Percentiles rank a stretch among this genome's conserved stretches.
These are phyloP conservation scores for Talaromyces sp. DNA, from an alignment of 2,329 filamentous ascomycete genomes.

Conservation along the genomic window DNA sequence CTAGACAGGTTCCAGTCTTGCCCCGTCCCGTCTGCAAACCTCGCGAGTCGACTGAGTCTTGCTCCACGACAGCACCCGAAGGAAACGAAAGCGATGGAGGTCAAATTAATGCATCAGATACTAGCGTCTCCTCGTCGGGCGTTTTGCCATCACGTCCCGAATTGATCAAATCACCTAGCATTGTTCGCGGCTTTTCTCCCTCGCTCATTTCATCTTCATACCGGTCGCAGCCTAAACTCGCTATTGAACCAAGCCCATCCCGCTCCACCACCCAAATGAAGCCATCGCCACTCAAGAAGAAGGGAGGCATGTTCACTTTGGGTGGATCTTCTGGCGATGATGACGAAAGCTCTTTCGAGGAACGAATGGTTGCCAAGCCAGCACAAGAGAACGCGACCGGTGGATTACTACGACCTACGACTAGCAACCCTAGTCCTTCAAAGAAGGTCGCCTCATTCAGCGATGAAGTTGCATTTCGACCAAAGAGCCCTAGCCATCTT, in stretches of 20 bases:
- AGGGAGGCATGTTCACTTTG: slow-evolving; percentile 68
- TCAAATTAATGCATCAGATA: slow-evolving; percentile 56
- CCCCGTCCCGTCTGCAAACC: slow-evolving; percentile 28
- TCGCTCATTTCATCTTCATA: slow-evolving; percentile 71
- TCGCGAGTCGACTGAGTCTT: slow-evolving; percentile 59
- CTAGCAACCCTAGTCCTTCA: slow-evolving; percentile 35
- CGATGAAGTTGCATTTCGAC: slow-evolving; percentile 71
- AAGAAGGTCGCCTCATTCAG: slow-evolving; percentile 85
- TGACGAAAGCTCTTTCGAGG: slow-evolving; percentile 73
- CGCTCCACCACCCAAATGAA: slow-evolving; percentile 65
- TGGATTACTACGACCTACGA: slow-evolving; percentile 50
- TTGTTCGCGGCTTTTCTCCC: slow-evolving; percentile 85
- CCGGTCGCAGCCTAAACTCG: slow-evolving; percentile 62
- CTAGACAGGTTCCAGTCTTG: slow-evolving; percentile 36
- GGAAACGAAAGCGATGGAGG: slow-evolving; percentile 50
- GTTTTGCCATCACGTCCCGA: slow-evolving; percentile 48
- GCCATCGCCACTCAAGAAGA: slow-evolving; percentile 61
- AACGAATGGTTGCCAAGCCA: slow-evolving; percentile 57
- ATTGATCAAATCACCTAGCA: slow-evolving; percentile 63
- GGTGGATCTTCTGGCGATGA: slow-evolving; percentile 88
- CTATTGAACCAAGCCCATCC: slow-evolving; percentile 52
- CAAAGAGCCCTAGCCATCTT: slow-evolving; percentile 50
- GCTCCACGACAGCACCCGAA: slow-evolving; percentile 58
- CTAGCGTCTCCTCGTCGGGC: slow-evolving; percentile 61
- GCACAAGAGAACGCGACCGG: slow-evolving; percentile 59